Conservation (phyloP, 129 eudicot species). For the Mikania micrantha region DNA sequence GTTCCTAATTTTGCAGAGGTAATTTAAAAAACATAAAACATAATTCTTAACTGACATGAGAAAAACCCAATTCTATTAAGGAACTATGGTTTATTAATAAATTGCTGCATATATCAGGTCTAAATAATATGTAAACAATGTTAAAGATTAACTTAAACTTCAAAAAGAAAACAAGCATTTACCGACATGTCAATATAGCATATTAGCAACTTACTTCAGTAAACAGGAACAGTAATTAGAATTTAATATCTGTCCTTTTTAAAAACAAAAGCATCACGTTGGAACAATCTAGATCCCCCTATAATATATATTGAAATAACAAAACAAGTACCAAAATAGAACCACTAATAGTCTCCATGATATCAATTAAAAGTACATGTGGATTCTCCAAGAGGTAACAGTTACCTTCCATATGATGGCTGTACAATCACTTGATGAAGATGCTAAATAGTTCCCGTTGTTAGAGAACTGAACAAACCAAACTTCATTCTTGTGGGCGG, state of each 20-base stretch:
- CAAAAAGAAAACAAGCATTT: not conserved
- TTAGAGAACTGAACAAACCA: constrained; percentile 94
- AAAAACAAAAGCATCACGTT: not conserved
- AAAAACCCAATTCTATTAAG: not conserved
- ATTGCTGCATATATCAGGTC: not conserved
- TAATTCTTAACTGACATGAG: not conserved
- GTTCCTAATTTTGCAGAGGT: not conserved
- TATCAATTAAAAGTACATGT: constrained; percentile 5
- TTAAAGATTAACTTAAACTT: not conserved
- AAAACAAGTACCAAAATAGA: not conserved
- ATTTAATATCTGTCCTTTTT: not conserved
- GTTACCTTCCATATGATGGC: constrained; percentile 92
- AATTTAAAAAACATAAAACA: not conserved
- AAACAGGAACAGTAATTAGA: not conserved
- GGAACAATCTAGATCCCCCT: not conserved
- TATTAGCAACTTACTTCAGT: not conserved
- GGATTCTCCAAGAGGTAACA: constrained; percentile 8
- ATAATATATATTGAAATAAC: not conserved
- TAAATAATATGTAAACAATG: not conserved
- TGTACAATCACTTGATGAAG: constrained; percentile 89
- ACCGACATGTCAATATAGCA: not conserved
- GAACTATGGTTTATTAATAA: not conserved
- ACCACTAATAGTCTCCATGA: not conserved
- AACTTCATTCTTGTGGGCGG: constrained; percentile 80
- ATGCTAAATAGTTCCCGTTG: constrained; percentile 75